Base-by-base conservation (phyloP, 176 grass and related monocot genomes). In the Raddia guianensis region DNA sequence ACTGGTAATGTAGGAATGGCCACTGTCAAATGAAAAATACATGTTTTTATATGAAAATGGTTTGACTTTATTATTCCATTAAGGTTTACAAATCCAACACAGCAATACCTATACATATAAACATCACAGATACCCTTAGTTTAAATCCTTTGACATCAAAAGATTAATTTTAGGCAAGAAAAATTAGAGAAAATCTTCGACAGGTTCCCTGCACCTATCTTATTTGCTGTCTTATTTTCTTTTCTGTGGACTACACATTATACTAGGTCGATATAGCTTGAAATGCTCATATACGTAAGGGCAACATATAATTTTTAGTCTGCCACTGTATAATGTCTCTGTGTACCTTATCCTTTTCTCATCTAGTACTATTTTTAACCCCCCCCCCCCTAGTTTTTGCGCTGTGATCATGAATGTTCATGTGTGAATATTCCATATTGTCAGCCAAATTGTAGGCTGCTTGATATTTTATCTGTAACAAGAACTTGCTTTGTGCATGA, bases 351-450 rank as follows among this genome's bases (percentile, higher is more conserved):
- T 72, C 56, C 7, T 72, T 59, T 50, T 43, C 8, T 49, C 5
- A 34, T 33, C 12, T 45, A 37, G 2, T 60, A 32, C 16, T 64
- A 64, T 63, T 86, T 19, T 53, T 13, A 60, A 67, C 33, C 2
- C 37, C 40, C 33, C 2, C 37, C 40, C 66, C 54, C 47, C 9
- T 46, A 19, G 63, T 51, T 63, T 0, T 4, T 52, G n/a, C 19
- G 59, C n/a, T 63, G 33, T 85, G 33, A 62, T 32, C 8, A 7
- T 77, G 33, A 61, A 77, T 85, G 33, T 50, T 46, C 63, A 33
- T 78, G 46, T 19, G 50, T 76, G 43, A 76, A 62, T 76, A 76
- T 27, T 27, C 27, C 27, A 27, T 27, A 27, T 49, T 58, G 7
- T 51, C 5, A 21, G 9, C 66, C 10, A 72, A 62, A 78, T 32